Evolutionary conservation across 345 rosid species (phyloP).

Genomic region (rapeseed (Brassica napus)): DNA sequence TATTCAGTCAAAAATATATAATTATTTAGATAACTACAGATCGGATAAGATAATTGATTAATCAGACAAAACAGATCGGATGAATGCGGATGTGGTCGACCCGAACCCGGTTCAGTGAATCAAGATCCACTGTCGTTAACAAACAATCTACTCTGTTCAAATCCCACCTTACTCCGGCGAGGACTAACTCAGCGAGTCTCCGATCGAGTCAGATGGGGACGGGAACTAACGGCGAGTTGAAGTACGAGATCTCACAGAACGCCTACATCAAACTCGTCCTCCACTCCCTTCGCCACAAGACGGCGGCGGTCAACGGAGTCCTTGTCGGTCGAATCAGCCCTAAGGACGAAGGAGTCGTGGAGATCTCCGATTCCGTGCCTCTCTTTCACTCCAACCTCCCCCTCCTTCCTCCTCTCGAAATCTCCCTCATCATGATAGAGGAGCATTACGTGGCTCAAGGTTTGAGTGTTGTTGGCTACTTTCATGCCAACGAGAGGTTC

Average conservation of each 20-base stretch:
- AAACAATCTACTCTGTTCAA: not conserved
- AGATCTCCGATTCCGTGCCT: conserved; percentile 85
- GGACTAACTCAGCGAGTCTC: conserved; percentile 31
- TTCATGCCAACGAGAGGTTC: conserved; percentile 88
- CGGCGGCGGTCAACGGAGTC: conserved; percentile 60
- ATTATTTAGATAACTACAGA: no score
- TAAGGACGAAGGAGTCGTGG: conserved; percentile 48
- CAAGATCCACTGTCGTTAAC: conserved; percentile 15
- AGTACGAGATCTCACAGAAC: conserved; percentile 75
- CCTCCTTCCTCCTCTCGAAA: conserved; percentile 89
- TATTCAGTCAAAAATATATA: no score
- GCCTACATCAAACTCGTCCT: conserved; percentile 87
- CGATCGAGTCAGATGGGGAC: conserved; percentile 35
- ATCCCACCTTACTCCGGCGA: conserved; percentile 30
- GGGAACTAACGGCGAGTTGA: conserved; percentile 54
- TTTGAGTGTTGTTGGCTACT: conserved; percentile 50
- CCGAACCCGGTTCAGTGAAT: conserved; percentile 21
- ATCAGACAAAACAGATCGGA: no score
- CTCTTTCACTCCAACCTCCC: conserved; percentile 88
- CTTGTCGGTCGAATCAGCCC: conserved; percentile 41
- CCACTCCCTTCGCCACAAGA: conserved; percentile 75
- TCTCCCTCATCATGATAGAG: conserved; percentile 88
- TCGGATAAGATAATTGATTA: no score
- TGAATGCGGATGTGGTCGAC: not conserved
- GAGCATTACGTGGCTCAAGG: conserved; percentile 56